These are phyloP conservation scores for Tilletia indica DNA, from an alignment of 1,284 basidiomycete genomes.

Conservation along the genomic window DNA sequence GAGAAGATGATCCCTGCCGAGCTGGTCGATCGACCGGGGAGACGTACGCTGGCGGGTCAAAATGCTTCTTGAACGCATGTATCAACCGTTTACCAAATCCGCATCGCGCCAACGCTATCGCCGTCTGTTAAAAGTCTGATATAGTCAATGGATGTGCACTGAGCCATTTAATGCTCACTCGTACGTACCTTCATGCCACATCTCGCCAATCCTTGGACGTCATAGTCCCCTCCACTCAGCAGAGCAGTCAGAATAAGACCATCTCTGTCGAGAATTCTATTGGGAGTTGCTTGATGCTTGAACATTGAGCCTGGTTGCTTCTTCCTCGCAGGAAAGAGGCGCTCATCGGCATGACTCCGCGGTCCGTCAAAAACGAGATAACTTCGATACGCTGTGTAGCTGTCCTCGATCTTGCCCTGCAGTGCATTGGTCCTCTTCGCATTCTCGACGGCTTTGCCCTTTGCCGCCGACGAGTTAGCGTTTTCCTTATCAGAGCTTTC, in stretches of 20 bases:
- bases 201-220: conserved; percentile 55
- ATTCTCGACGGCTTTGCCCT: background rate
- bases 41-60: conserved; percentile 19
- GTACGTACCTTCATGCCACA: conserved; percentile 38
- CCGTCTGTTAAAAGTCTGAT: conserved; percentile 53
- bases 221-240: conserved; percentile 86
- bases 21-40: background rate
- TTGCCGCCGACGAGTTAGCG: conserved; percentile 45
- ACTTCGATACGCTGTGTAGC: conserved; percentile 62
- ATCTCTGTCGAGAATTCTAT: conserved; percentile 64
- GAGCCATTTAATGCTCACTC: background rate
- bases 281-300: conserved; percentile 61
- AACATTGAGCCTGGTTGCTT: conserved; percentile 66
- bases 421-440: conserved; percentile 17
- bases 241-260: conserved; percentile 83
- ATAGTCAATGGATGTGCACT: background rate
- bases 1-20: background rate
- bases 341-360: conserved; percentile 65
- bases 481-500: background rate
- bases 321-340: background rate
- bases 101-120: conserved; percentile 58
- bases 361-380: conserved; percentile 64
- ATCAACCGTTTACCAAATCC: conserved; percentile 62
- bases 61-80: conserved; percentile 59
- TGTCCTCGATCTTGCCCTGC: conserved; percentile 60